Evolutionary conservation across 2,329 filamentous ascomycete species (phyloP).

Genomic region (Dactylellina haptotyla): DNA sequence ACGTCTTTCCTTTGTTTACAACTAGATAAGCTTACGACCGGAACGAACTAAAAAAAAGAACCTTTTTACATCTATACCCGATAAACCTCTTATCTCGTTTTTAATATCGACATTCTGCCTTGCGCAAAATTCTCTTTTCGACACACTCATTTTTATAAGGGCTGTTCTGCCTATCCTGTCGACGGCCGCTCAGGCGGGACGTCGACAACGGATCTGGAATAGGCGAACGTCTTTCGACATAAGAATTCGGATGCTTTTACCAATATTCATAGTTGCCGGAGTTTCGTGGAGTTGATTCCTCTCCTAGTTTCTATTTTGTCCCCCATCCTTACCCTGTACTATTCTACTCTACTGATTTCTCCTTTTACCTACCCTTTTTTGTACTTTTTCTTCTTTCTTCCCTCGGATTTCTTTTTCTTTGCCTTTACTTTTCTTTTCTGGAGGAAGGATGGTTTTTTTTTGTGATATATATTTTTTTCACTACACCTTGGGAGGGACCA

Average conservation of each 20-base stretch:
- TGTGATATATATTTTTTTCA: conserved; percentile 35
- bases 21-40: conserved; percentile 48
- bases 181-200: conserved; percentile 5
- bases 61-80: conserved; percentile 38
- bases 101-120: conserved; percentile 50
- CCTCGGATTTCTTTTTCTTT: neutral
- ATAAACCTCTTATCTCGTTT: conserved; percentile 53
- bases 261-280: conserved; percentile 53
- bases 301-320: neutral
- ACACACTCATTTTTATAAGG: conserved; percentile 29
- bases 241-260: conserved; percentile 52
- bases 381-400: neutral
- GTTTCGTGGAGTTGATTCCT: conserved; percentile 43
- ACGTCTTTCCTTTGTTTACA: conserved; percentile 52
- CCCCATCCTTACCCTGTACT: conserved; percentile 34
- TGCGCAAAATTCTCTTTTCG: conserved; percentile 22
- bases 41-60: conserved; percentile 54
- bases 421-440: conserved; percentile 25
- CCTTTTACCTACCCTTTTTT: conserved; percentile 7
- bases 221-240: conserved; percentile 38
- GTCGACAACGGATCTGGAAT: conserved; percentile 3
- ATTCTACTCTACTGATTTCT: conserved; percentile 12
- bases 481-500: conserved; percentile 51
- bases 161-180: neutral
- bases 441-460: conserved; percentile 38